phyloP scores from a whole-genome alignment of 1,139 yeast genomes.

The Blastobotrys petasosporus region DNA sequence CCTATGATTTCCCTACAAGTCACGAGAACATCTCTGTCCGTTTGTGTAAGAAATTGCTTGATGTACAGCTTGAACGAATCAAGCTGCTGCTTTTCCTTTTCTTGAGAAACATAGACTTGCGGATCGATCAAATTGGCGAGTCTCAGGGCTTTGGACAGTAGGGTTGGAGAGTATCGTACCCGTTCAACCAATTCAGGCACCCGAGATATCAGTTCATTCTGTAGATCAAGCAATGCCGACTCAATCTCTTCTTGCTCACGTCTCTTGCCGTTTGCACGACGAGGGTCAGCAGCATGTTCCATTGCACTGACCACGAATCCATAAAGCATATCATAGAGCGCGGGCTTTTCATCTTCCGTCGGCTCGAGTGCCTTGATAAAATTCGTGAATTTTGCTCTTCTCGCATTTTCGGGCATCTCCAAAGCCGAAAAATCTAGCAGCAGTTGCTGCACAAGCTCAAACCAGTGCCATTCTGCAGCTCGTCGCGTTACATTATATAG shows the following conservation, averaged over 20 bases:
- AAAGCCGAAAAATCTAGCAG: slow-evolving; percentile 29
- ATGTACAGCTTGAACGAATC: slow-evolving; percentile 21
- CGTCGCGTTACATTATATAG: slow-evolving; percentile 21
- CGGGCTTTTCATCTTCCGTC: slow-evolving; percentile 23
- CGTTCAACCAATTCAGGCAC: slow-evolving; percentile 26
- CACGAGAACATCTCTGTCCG: slow-evolving; percentile 16
- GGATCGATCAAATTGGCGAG: slow-evolving; percentile 27
- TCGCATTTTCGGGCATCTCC: slow-evolving; percentile 8
- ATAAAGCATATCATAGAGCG: slow-evolving; percentile 27
- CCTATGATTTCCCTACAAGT: slow-evolving; percentile 22
- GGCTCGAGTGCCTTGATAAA: slow-evolving; percentile 17
- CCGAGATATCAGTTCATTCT: slow-evolving; percentile 20
- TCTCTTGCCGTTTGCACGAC: slow-evolving; percentile 10
- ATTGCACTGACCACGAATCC: slow-evolving; percentile 26
- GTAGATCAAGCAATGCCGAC: slow-evolving; percentile 16
- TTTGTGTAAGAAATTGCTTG: slow-evolving; percentile 23
- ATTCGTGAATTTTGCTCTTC: slow-evolving; percentile 15
- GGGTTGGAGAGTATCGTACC: slow-evolving; percentile 25
- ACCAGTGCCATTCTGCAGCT: slow-evolving; percentile 21
- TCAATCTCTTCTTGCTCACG: slow-evolving; percentile 20
- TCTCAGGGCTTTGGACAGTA: slow-evolving; percentile 25
- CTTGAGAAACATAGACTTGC: slow-evolving; percentile 24
- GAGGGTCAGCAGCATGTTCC: slow-evolving; percentile 12
- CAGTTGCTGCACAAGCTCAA: slow-evolving; percentile 22
- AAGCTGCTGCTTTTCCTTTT: slow-evolving; percentile 24